Conservation (phyloP, 1,284 basidiomycete genomes). For the Puccinia polysora region DNA sequence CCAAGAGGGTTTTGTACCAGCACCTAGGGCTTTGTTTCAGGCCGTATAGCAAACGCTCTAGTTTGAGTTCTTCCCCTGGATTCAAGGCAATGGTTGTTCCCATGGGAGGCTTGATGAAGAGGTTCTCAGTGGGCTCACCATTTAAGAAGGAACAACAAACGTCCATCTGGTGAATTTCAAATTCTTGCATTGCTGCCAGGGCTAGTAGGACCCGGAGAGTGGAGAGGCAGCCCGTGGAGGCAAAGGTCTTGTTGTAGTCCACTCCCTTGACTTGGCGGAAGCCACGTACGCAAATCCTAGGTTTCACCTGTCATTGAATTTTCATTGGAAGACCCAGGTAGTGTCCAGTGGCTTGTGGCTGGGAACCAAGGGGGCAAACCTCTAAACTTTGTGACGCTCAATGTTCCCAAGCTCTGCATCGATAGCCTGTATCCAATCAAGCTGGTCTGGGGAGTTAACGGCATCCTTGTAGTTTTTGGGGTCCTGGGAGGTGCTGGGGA, state of each 20-base stretch:
- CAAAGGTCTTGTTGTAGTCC: conserved; percentile 44
- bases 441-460: too few relatives aligned
- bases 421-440: too few relatives aligned
- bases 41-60: not conserved
- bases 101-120: not conserved
- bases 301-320: conserved; percentile 12
- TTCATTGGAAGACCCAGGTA: not conserved
- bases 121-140: conserved; percentile 22
- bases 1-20: not conserved
- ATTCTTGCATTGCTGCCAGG: conserved; percentile 27
- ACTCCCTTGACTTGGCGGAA: conserved; percentile 40
- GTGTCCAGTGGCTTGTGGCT: not conserved
- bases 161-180: conserved; percentile 41
- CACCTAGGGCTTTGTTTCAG: conserved; percentile 6
- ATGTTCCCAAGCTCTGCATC: too few relatives aligned
- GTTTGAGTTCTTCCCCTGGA: not conserved
- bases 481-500: too few relatives aligned
- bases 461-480: too few relatives aligned
- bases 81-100: not conserved
- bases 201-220: conserved; percentile 39
- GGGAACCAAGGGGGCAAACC: not conserved
- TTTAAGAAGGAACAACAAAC: conserved; percentile 43
- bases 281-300: conserved; percentile 42
- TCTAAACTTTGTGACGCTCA: not conserved
- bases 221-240: conserved; percentile 22